Evolutionary conservation across 2,329 filamentous ascomycete genomes (phyloP), one percentile per base, ranked within the genome.

Genomic region (Chaetomium sp.): DNA sequence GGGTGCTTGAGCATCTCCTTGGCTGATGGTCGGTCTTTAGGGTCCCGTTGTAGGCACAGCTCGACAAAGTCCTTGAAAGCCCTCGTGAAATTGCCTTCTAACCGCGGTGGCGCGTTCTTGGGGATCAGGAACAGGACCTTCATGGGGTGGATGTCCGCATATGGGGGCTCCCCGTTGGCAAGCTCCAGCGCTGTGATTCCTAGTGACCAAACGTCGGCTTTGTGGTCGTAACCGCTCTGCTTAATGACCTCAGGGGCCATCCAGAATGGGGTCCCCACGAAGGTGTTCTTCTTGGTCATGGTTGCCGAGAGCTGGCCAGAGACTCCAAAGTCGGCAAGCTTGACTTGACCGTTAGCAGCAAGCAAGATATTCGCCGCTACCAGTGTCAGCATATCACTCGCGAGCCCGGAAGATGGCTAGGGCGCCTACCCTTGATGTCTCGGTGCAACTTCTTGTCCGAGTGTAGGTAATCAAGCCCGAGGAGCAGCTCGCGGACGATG

Each of bases 281-380:
- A 99, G 0, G 94, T 98, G 75, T 98, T 98, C 81, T 98, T 98
- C 83, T 98, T 98, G 68, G 94, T 97, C 93, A 98, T 98, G 57
- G 94, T 99, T 7, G 94, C 94, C 10, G 94, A 96, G 25, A 98
- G 84, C 78, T 98, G 95, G 31, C 94, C 94, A 1, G 94, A 97
- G 7, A 99, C 95, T 65, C 94, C 94, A 79, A 99, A 99, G 76
- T 99, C 94, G 16, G 94, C 94, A 63, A 98, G 83, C 78, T 99
- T 99, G 71, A 99, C 94, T 79, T 98, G 95, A 2, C 95, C 95
- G 74, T 90, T 96, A 57, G 92, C 87, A 66, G 90, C 89, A 6
- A 99, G 85, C 38, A 99, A 82, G 33, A 99, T 89, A 73, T 99
- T 99, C 70, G 95, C 95, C 74, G 95, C 94, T 94, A 71, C 57